Conservation (phyloP, 2,329 filamentous ascomycete species). For the Cladosporium sp. region DNA sequence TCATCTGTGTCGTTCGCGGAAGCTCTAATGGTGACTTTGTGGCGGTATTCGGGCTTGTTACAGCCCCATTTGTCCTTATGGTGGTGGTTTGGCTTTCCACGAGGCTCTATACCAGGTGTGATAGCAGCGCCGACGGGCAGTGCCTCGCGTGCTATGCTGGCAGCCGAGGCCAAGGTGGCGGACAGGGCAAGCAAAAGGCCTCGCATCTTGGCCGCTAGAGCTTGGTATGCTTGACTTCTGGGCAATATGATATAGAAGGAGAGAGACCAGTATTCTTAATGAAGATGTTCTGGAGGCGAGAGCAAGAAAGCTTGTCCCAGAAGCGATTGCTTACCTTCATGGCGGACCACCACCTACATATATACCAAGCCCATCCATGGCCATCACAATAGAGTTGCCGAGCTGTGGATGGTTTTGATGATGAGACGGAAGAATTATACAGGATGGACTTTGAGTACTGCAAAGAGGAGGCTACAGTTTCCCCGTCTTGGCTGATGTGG, state of each 20-base stretch:
- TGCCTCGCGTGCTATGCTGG: constrained; percentile 10
- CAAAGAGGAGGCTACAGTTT: not conserved
- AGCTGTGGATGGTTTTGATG: not conserved
- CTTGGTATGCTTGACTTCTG: not conserved
- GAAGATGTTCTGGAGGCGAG: too few species aligned
- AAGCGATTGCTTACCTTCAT: too few species aligned
- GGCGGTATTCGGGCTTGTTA: constrained; percentile 29
- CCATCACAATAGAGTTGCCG: too few species aligned
- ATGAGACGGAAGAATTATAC: constrained; percentile 8
- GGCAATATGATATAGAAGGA: too few species aligned
- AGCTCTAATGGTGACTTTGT: constrained; percentile 46
- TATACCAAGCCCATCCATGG: too few species aligned
- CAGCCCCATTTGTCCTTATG: constrained; percentile 12
- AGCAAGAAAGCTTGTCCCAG: too few species aligned
- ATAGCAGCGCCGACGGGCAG: constrained; percentile 6
- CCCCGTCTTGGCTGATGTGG: constrained; percentile 8
- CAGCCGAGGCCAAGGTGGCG: constrained; percentile 4
- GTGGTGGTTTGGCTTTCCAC: not conserved
- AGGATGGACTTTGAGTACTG: not conserved
- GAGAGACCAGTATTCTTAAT: too few species aligned
- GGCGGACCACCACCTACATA: too few species aligned
- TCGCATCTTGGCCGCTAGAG: constrained; percentile 5
- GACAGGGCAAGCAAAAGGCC: constrained; percentile 5
- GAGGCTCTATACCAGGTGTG: not conserved
- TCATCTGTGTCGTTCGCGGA: constrained; percentile 52